These are phyloP conservation scores for Fraxinus sp. DNA, from an alignment of 305 asterid species.

Conservation along the genomic window DNA sequence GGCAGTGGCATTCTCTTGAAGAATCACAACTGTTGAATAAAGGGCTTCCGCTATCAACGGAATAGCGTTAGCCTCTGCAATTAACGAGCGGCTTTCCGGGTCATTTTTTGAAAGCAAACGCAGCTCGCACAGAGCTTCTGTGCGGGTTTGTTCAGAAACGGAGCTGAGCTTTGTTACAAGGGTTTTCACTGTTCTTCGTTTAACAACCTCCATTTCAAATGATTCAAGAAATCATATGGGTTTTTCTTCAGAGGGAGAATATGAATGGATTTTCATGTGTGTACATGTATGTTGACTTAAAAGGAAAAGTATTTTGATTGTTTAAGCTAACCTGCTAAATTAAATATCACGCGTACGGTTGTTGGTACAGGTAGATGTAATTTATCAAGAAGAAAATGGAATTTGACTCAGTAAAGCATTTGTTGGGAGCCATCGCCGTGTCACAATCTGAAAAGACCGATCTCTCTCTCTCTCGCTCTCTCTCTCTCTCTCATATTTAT, in stretches of 20 bases:
- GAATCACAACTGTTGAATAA: slow-evolving; percentile 51
- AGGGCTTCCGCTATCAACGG: slow-evolving; percentile 74
- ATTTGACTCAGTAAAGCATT: neutral
- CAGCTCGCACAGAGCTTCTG: slow-evolving; percentile 81
- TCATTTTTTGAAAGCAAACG: slow-evolving; percentile 77
- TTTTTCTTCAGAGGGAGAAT: neutral
- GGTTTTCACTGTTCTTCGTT: slow-evolving; percentile 53
- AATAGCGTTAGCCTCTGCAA: slow-evolving; percentile 70
- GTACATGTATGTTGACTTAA: slow-evolving; percentile 28
- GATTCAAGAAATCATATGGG: slow-evolving; percentile 19
- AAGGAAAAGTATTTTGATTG: neutral
- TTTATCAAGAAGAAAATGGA: neutral
- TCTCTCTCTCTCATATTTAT: no score
- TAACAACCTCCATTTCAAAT: slow-evolving; percentile 62
- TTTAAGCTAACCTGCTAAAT: neutral
- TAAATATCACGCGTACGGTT: neutral
- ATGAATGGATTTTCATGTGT: neutral
- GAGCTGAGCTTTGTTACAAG: slow-evolving; percentile 74
- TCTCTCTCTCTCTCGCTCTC: neutral
- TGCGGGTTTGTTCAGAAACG: slow-evolving; percentile 79
- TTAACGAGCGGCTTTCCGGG: slow-evolving; percentile 62
- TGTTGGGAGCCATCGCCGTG: neutral
- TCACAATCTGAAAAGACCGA: neutral
- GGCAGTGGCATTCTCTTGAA: slow-evolving; percentile 91
- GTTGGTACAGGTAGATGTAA: slow-evolving; percentile 24